Evolutionary conservation across 305 asterid species (phyloP).

Genomic region (Fraxinus paxiana): DNA sequence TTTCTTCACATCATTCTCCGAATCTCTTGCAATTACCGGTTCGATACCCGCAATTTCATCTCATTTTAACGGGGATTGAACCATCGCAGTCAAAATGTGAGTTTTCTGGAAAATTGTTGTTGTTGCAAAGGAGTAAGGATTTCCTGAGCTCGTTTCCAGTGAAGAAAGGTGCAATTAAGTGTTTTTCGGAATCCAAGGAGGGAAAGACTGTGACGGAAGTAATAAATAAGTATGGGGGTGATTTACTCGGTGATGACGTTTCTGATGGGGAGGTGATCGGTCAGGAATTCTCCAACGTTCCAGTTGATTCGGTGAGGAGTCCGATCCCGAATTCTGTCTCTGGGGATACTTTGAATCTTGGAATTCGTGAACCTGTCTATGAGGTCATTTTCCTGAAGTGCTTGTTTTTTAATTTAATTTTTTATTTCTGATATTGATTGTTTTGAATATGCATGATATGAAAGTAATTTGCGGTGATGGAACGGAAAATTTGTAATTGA

Average conservation of each 20-base stretch:
- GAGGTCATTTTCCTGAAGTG: conserved; percentile 46
- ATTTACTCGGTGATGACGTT: conserved; percentile 28
- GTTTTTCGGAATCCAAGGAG: conserved; percentile 44
- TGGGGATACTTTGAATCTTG: conserved; percentile 67
- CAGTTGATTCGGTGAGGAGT: conserved; percentile 42
- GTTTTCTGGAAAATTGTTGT: conserved; percentile 27
- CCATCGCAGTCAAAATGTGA: conserved; percentile 32
- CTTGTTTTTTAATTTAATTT: background rate
- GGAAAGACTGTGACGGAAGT: conserved; percentile 31
- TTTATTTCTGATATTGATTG: background rate
- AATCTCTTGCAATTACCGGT: conserved; percentile 34
- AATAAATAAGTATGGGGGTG: conserved; percentile 33
- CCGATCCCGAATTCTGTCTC: conserved; percentile 16
- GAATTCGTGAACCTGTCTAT: conserved; percentile 84
- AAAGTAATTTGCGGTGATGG: background rate
- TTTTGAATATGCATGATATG: background rate
- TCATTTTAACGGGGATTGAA: conserved; percentile 45
- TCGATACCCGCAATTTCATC: conserved; percentile 40
- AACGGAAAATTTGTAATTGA: background rate
- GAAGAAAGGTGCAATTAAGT: conserved; percentile 39
- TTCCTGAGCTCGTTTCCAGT: conserved; percentile 30
- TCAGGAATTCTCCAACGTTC: conserved; percentile 42
- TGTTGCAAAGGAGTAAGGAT: conserved; percentile 36
- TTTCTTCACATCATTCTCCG: conserved; percentile 31
- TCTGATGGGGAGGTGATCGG: conserved; percentile 28